A percentile compares a stretch with the other conserved stretches of the same genome.
phyloP scores from a whole-genome alignment of 2,329 filamentous ascomycete genomes.

The Diatrype stigma region DNA sequence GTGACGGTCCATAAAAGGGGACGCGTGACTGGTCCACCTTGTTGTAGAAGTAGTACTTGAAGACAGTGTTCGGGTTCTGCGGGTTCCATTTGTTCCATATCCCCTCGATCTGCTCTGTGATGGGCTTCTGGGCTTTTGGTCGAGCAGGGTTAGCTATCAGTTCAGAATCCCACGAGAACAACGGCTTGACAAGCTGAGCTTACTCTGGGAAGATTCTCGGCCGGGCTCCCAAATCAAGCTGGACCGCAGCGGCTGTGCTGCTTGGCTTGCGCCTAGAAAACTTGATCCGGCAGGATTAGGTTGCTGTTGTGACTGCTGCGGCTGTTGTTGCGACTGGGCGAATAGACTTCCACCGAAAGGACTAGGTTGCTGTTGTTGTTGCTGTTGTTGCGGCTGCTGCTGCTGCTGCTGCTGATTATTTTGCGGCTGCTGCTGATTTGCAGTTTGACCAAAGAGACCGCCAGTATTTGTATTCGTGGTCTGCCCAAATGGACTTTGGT shows the following conservation, averaged over 20 bases:
- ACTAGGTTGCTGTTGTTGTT: constrained; percentile 15
- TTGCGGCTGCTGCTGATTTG: constrained; percentile 37
- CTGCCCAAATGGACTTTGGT: constrained; percentile 31
- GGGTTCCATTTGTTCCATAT: constrained; percentile 74
- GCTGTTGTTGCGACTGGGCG: constrained; percentile 28
- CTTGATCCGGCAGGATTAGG: constrained; percentile 37
- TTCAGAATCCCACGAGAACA: neutral
- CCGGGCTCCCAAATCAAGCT: constrained; percentile 27
- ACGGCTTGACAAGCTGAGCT: neutral
- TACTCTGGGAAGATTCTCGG: constrained; percentile 24
- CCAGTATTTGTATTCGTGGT: constrained; percentile 19
- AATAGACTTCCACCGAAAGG: constrained; percentile 29
- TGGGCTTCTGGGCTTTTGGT: constrained; percentile 62
- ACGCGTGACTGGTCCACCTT: constrained; percentile 69
- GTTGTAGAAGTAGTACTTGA: constrained; percentile 87
- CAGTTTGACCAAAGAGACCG: constrained; percentile 37
- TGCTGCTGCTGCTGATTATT: constrained; percentile 32
- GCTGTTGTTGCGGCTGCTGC: constrained; percentile 31
- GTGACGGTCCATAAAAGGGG: constrained; percentile 70
- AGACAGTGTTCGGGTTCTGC: constrained; percentile 61
- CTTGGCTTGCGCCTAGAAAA: constrained; percentile 40
- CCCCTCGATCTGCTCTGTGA: constrained; percentile 68
- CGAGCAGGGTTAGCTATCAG: constrained; percentile 1
- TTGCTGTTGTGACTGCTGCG: constrained; percentile 33
- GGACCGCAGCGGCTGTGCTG: constrained; percentile 22